Percentiles rank a stretch among this genome's conserved stretches.
phyloP scores from a whole-genome alignment of 495 filamentous ascomycete species.

The Penicillium canariense region DNA sequence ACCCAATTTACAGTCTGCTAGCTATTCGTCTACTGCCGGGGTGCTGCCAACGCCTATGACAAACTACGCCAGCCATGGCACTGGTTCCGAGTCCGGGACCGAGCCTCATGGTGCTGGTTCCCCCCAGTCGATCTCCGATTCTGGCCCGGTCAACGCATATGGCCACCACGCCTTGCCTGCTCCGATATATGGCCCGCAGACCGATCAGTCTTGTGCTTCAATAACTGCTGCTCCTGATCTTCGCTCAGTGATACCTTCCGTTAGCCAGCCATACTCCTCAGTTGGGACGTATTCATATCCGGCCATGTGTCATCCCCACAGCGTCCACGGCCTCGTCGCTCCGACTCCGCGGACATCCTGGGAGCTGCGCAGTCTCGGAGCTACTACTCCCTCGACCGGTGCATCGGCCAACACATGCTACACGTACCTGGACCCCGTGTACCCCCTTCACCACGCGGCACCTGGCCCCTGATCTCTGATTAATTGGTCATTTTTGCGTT shows the following conservation, averaged over 20 bases:
- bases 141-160: constrained; percentile 34
- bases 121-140: constrained; percentile 45
- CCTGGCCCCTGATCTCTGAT: constrained; percentile 21
- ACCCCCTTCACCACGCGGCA: constrained; percentile 31
- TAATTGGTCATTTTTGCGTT: constrained; percentile 13
- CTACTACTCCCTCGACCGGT: constrained; percentile 17
- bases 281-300: constrained; percentile 37
- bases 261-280: constrained; percentile 33
- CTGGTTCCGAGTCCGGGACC: constrained; percentile 42
- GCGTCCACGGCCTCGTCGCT: constrained; percentile 22
- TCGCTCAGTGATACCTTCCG: constrained; percentile 31
- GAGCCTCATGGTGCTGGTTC: constrained; percentile 41
- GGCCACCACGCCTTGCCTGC: constrained; percentile 20
- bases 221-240: constrained; percentile 31
- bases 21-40: constrained; percentile 51
- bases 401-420: constrained; percentile 28
- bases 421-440: constrained; percentile 38
- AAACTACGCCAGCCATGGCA: constrained; percentile 38
- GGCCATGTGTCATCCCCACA: constrained; percentile 35
- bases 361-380: constrained; percentile 35
- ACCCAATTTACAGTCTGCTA: constrained; percentile 42
- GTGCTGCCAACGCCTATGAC: constrained; percentile 40
- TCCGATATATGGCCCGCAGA: constrained; percentile 29
- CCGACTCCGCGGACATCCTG: constrained; percentile 30
- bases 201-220: constrained; percentile 20